Evolutionary conservation across 1,284 basidiomycete species (phyloP).

Genomic region (Ustilago hordei): DNA sequence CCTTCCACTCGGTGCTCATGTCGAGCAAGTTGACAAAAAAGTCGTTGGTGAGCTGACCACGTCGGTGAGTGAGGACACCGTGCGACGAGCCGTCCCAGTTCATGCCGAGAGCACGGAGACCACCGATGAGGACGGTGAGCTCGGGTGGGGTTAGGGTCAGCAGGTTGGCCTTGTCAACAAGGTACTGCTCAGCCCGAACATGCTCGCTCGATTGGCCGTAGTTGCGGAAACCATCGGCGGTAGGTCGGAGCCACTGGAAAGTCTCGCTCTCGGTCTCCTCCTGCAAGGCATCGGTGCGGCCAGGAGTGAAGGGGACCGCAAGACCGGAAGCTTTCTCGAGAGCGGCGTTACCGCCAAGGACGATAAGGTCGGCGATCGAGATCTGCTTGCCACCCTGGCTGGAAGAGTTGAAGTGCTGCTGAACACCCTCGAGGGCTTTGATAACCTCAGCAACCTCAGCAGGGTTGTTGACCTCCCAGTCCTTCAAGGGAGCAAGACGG

Average conservation of each 20-base stretch:
- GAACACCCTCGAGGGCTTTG: slow-evolving; percentile 41
- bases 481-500: slow-evolving; percentile 48
- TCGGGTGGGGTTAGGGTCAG: slow-evolving; percentile 39
- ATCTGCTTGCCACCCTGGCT: slow-evolving; percentile 46
- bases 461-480: slow-evolving; percentile 49
- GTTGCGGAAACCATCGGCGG: slow-evolving; percentile 45
- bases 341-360: slow-evolving; percentile 45
- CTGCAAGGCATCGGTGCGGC: slow-evolving; percentile 39
- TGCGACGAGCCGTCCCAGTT: slow-evolving; percentile 41
- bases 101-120: slow-evolving; percentile 43
- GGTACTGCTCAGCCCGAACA: slow-evolving; percentile 40
- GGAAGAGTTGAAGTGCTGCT: slow-evolving; percentile 47
- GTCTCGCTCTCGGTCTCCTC: slow-evolving; percentile 43
- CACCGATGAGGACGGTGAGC: slow-evolving; percentile 48
- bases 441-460: slow-evolving; percentile 37
- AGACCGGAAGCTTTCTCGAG: slow-evolving; percentile 47
- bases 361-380: slow-evolving; percentile 45
- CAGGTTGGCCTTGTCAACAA: slow-evolving; percentile 46
- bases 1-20: slow-evolving; percentile 50
- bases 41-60: slow-evolving; percentile 46
- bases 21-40: slow-evolving; percentile 49
- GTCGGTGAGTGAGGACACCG: slow-evolving; percentile 39
- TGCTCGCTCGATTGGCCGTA: slow-evolving; percentile 41
- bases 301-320: slow-evolving; percentile 46
- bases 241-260: slow-evolving; percentile 39